phyloP scores from a whole-genome alignment of 257 asterid species.

The Primulina eburnea region DNA sequence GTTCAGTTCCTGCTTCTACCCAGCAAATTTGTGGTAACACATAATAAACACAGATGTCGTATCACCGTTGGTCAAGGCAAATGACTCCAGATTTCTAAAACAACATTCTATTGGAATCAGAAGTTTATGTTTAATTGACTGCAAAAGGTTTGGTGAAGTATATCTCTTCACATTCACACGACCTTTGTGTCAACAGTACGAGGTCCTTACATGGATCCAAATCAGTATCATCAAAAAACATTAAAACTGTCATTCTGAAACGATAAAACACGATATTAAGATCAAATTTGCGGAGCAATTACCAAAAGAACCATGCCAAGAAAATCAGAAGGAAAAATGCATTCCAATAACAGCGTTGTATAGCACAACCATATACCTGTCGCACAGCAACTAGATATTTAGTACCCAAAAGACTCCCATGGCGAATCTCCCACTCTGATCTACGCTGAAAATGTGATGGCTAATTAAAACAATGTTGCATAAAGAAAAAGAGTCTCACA shows the following conservation, averaged over 20 bases:
- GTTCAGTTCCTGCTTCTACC: background rate
- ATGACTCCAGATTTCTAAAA: conserved; percentile 17
- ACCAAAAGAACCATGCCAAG: conserved; percentile 18
- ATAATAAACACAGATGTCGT: conserved; percentile 5
- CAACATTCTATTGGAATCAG: background rate
- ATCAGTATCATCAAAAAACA: background rate
- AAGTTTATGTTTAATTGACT: background rate
- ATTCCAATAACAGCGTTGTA: conserved; percentile 1
- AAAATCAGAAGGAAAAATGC: conserved; percentile 12
- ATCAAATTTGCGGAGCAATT: conserved; percentile 1
- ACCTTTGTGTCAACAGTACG: background rate
- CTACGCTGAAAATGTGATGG: conserved; percentile 85
- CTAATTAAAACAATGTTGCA: conserved; percentile 46
- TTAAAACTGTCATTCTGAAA: conserved; percentile 2
- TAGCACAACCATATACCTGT: conserved; percentile 52
- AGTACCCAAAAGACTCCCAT: conserved; percentile 96
- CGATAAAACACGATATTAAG: background rate
- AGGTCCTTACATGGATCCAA: background rate
- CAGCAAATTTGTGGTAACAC: conserved; percentile 1
- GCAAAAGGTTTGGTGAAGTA: conserved; percentile 12
- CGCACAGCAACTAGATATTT: conserved; percentile 96
- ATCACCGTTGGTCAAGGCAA: conserved; percentile 1
- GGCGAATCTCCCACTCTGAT: conserved; percentile 99
- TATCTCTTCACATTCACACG: background rate
- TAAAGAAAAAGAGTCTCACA: conserved; percentile 14